These are phyloP conservation scores for Crithidia bombi DNA, from an alignment of 208 protist species.

Conservation along the genomic window DNA sequence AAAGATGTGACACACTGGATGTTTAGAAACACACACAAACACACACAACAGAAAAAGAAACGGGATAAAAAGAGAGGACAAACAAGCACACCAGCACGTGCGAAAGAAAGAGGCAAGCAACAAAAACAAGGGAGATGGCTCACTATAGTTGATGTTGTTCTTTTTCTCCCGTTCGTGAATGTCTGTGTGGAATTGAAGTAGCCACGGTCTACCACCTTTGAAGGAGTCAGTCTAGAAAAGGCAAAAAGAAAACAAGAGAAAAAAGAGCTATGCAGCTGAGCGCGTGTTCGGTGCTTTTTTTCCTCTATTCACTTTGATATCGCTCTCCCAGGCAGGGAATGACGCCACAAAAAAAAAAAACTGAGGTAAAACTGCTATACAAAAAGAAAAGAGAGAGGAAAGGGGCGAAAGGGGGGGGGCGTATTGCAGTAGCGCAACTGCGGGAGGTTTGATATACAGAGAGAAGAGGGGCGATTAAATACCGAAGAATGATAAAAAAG, in stretches of 20 bases:
- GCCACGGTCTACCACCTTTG: no score
- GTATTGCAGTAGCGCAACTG: slow-evolving; percentile 3
- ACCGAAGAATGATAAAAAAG: neutral
- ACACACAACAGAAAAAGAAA: neutral
- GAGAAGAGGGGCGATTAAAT: neutral
- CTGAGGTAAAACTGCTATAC: neutral
- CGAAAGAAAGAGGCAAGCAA: no score
- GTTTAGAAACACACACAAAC: no score
- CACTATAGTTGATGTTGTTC: no score
- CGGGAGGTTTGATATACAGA: neutral
- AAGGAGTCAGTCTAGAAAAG: no score
- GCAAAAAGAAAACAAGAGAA: neutral
- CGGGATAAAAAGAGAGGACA: no score
- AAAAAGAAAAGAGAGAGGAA: neutral
- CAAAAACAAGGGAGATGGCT: no score
- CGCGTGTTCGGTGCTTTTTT: neutral
- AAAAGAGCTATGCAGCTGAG: no score
- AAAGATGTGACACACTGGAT: no score
- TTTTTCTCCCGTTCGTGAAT: slow-evolving; percentile 5
- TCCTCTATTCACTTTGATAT: neutral
- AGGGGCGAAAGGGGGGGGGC: neutral
- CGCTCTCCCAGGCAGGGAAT: neutral
- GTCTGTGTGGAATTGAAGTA: no score
- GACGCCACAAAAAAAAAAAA: neutral
- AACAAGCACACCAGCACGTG: no score